These are phyloP conservation scores for Xylaria sp. DNA, from an alignment of 2,329 filamentous ascomycete species.

Conservation along the genomic window DNA sequence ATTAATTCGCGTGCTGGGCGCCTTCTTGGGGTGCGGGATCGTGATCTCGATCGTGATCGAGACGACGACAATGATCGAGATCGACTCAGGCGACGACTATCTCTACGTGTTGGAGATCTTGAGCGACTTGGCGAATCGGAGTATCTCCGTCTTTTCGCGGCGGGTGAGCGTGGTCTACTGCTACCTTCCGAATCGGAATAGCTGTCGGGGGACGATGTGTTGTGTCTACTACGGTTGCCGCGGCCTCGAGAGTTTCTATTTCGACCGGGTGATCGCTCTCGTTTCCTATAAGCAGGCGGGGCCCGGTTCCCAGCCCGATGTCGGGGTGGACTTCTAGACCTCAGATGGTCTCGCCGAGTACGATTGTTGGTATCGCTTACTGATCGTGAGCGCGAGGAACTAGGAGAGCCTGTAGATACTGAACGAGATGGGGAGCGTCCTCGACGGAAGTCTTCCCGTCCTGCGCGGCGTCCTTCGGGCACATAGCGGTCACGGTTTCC, in stretches of 20 bases:
- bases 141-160: slow-evolving; percentile 57
- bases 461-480: slow-evolving; percentile 53
- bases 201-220: slow-evolving; percentile 39
- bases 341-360: slow-evolving; percentile 35
- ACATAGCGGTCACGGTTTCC: slow-evolving; percentile 53
- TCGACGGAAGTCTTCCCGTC: slow-evolving; percentile 48
- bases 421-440: slow-evolving; percentile 51
- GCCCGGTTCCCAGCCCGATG: slow-evolving; percentile 34
- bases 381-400: slow-evolving; percentile 42
- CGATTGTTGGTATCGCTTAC: slow-evolving; percentile 32
- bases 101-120: slow-evolving; percentile 45
- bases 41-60: slow-evolving; percentile 39
- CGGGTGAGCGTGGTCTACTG: slow-evolving; percentile 47
- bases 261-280: slow-evolving; percentile 40
- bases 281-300: slow-evolving; percentile 40
- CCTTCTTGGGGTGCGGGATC: slow-evolving; percentile 42
- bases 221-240: slow-evolving; percentile 37
- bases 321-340: slow-evolving; percentile 39
- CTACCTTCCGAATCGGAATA: slow-evolving; percentile 34
- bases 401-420: slow-evolving; percentile 44
- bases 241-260: slow-evolving; percentile 33
- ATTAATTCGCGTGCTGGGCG: slow-evolving; percentile 43
- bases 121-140: slow-evolving; percentile 57
- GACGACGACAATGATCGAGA: slow-evolving; percentile 47
- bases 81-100: slow-evolving; percentile 47